Conservation (phyloP, 2,329 filamentous ascomycete genomes). For the Fusarium staphyleae region DNA sequence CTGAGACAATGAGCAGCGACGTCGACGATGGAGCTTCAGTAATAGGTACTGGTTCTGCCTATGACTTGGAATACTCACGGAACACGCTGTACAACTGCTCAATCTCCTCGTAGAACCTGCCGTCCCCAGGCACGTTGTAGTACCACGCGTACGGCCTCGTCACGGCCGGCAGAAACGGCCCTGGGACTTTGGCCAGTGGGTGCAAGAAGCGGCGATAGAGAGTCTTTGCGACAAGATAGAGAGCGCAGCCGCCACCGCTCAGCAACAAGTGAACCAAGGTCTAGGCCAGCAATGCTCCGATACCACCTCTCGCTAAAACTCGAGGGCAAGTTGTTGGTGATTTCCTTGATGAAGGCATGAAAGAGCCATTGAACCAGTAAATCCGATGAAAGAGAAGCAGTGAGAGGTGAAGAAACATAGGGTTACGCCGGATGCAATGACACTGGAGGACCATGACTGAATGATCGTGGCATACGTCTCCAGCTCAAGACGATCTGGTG, state of each 20-base stretch:
- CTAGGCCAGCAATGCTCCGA: too few relatives aligned
- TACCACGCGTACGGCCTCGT: conserved; percentile 17
- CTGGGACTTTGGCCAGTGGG: conserved; percentile 8
- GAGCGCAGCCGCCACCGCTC: conserved; percentile 7
- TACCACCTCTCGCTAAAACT: too few relatives aligned
- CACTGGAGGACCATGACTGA: background rate
- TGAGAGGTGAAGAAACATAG: background rate
- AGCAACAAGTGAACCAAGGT: too few relatives aligned
- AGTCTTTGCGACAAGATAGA: conserved; percentile 5
- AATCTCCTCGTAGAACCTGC: conserved; percentile 17
- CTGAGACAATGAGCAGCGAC: conserved; percentile 1
- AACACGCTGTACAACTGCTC: conserved; percentile 14
- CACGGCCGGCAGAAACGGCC: conserved; percentile 13
- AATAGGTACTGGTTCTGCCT: background rate
- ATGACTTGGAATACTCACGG: background rate
- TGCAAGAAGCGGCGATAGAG: conserved; percentile 16
- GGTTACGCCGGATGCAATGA: background rate
- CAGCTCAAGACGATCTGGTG: background rate
- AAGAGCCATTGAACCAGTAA: too few relatives aligned
- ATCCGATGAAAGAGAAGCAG: background rate
- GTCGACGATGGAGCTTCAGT: background rate
- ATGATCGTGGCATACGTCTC: background rate
- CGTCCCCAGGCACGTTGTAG: conserved; percentile 9
- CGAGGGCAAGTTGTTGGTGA: conserved; percentile 2
- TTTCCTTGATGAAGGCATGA: background rate